Evolutionary conservation across 1,284 basidiomycete species (phyloP), one percentile per base, ranked within the genome.

Genomic region (Rhodofomes roseus): DNA sequence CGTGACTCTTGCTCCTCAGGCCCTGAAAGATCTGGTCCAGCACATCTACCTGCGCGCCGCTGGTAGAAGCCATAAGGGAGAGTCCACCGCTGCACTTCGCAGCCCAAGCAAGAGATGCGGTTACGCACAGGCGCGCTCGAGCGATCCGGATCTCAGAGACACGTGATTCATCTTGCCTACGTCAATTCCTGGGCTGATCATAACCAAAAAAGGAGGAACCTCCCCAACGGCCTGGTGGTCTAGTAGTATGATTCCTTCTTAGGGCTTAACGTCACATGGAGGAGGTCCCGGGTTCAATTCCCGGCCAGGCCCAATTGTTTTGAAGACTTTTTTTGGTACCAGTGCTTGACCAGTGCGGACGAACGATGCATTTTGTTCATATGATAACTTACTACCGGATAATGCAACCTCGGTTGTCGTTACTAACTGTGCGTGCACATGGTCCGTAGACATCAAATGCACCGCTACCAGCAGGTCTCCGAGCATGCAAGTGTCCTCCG

Each of bases 251-350:
- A 72, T 73, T 73, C 72, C 70, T 74, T 73, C 72, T 74, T 73
- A 73, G 71, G 71, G 71, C 48, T 9, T 5, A 11, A 22, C 40
- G n/a, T n/a, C 59, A 67, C 72, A 62, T 87, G 86, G 85, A 87
- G 85, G 87, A 87, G 86, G 86, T 89, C 86, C 86, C 83, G 84
- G 86, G 87, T 88, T 89, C 87, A 88, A 88, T 88, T 88, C 86
- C 86, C 85, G 83, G 85, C 83, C 81, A 87, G 85, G 86, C 85
- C 86, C 86, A 65, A 63, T 66, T 63, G 56, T 29, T 31, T 37
- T 60, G 58, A 57, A 58, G 57, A 48, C 59, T 56, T 40, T 60
- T 3, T 31, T 6, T 11, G 6, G 9, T 25, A 3, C 12, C 22
- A 22, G 14, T 16, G 14, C 22, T n/a, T n/a, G n/a, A 14, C 14